phyloP scores from a whole-genome alignment of 1,284 basidiomycete genomes.

The Phellopilus nigrolimitatus region DNA sequence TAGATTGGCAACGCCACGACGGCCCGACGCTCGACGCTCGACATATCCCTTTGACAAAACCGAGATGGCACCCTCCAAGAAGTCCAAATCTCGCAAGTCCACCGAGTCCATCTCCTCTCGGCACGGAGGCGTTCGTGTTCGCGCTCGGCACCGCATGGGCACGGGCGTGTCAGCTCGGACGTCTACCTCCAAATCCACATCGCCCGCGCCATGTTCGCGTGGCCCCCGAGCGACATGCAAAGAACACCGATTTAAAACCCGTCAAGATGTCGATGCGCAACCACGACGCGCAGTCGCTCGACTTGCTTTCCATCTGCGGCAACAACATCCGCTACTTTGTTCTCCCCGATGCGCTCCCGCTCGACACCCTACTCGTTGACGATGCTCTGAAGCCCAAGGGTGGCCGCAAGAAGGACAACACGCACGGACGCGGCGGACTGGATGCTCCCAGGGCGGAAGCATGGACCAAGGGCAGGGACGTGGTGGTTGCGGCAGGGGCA shows the following conservation, averaged over 20 bases:
- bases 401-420: conserved; percentile 75
- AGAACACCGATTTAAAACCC: conserved; percentile 97
- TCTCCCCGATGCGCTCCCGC: conserved; percentile 91
- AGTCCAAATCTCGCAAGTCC: too few species aligned
- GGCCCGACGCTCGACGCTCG: too few species aligned
- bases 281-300: conserved; percentile 78
- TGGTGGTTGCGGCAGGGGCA: conserved; percentile 46
- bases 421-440: conserved; percentile 59
- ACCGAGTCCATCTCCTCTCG: too few species aligned
- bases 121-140: too few species aligned
- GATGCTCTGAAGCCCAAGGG: conserved; percentile 94
- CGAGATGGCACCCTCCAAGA: too few species aligned
- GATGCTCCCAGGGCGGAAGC: conserved; percentile 37
- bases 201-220: too few species aligned
- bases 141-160: too few species aligned
- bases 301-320: conserved; percentile 86
- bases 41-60: too few species aligned
- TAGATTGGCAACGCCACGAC: too few species aligned
- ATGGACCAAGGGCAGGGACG: conserved; percentile 43
- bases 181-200: too few species aligned
- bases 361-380: conserved; percentile 95
- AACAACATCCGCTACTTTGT: conserved; percentile 95
- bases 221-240: conserved; percentile 91
- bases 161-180: too few species aligned
- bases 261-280: conserved; percentile 94